These are phyloP conservation scores for Phytophthora nicotianae DNA, from an alignment of 352 stramenopile species.

Conservation along the genomic window DNA sequence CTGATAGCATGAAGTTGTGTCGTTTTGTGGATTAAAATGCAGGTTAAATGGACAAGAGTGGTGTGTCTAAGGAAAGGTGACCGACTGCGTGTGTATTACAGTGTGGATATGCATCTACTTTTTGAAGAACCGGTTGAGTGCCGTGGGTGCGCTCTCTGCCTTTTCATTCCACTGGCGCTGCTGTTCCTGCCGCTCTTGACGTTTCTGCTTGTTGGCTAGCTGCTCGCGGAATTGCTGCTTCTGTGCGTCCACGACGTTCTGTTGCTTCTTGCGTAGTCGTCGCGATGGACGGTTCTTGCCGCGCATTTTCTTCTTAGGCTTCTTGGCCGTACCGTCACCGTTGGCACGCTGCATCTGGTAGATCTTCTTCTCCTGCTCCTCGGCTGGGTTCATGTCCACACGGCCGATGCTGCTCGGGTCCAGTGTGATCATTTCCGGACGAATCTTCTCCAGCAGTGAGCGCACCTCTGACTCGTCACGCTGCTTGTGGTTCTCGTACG, in stretches of 20 bases:
- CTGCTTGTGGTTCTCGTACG: slow-evolving; percentile 97
- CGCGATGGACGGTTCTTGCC: slow-evolving; percentile 97
- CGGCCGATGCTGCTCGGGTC: slow-evolving; percentile 94
- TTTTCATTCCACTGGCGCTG: slow-evolving; percentile 85
- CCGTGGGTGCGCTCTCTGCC: slow-evolving; percentile 70
- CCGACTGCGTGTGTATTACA: slow-evolving; percentile 30
- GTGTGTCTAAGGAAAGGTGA: slow-evolving; percentile 15
- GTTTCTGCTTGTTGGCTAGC: slow-evolving; percentile 78
- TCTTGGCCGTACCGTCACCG: slow-evolving; percentile 51
- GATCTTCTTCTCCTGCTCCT: slow-evolving; percentile 87
- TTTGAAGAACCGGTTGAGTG: slow-evolving; percentile 91
- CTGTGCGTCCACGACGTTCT: slow-evolving; percentile 98
- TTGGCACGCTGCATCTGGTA: slow-evolving; percentile 78
- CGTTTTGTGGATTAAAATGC: no score
- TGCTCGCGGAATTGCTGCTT: slow-evolving; percentile 92
- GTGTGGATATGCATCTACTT: slow-evolving; percentile 53
- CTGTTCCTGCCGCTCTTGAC: slow-evolving; percentile 69
- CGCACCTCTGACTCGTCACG: slow-evolving; percentile 96
- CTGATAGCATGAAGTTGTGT: slow-evolving; percentile 8
- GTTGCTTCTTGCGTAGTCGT: slow-evolving; percentile 96
- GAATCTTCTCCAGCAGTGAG: slow-evolving; percentile 97
- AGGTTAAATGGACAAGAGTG: background rate
- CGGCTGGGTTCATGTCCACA: slow-evolving; percentile 91
- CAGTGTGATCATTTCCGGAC: slow-evolving; percentile 98
- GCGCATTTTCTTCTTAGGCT: slow-evolving; percentile 97